Evolutionary conservation across 257 asterid species (phyloP).

Genomic region (Forsythia suspensa): DNA sequence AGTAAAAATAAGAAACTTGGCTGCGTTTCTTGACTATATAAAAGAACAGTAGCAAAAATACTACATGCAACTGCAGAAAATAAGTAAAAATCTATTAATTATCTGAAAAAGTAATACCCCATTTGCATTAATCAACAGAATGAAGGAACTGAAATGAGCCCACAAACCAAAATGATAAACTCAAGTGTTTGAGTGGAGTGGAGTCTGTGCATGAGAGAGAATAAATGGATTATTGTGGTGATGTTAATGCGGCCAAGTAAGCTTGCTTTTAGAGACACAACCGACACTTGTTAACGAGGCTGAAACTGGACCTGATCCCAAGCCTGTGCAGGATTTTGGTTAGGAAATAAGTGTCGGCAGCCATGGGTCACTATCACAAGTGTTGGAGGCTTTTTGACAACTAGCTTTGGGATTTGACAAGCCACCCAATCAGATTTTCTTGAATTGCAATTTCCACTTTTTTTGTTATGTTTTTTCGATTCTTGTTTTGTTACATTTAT

Average conservation of each 20-base stretch:
- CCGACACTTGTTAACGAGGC: conserved; percentile 28
- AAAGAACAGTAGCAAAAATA: not conserved
- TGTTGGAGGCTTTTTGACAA: conserved; percentile 9
- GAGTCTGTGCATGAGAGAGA: not conserved
- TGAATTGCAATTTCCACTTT: not conserved
- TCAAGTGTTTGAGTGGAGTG: not conserved
- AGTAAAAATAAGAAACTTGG: not conserved
- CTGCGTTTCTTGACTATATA: conserved; percentile 11
- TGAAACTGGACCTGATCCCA: conserved; percentile 26
- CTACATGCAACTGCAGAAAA: not conserved
- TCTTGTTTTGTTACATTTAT: not conserved
- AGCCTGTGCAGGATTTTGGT: conserved; percentile 23
- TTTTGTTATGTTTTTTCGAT: not conserved
- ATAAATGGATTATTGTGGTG: not conserved
- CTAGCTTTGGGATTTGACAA: conserved; percentile 17
- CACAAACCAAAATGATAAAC: not conserved
- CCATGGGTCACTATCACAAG: conserved; percentile 43
- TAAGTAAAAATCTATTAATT: not conserved
- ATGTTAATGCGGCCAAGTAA: not conserved
- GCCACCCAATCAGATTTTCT: conserved; percentile 16
- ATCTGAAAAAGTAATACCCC: not conserved
- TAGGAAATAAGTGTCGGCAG: conserved; percentile 74
- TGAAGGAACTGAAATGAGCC: conserved; percentile 14
- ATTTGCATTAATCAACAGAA: not conserved
- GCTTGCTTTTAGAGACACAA: conserved; percentile 29